Evolutionary conservation across 2,329 filamentous ascomycete species (phyloP), one percentile per base, ranked within the genome.

Genomic region (Nothophoma quercina): DNA sequence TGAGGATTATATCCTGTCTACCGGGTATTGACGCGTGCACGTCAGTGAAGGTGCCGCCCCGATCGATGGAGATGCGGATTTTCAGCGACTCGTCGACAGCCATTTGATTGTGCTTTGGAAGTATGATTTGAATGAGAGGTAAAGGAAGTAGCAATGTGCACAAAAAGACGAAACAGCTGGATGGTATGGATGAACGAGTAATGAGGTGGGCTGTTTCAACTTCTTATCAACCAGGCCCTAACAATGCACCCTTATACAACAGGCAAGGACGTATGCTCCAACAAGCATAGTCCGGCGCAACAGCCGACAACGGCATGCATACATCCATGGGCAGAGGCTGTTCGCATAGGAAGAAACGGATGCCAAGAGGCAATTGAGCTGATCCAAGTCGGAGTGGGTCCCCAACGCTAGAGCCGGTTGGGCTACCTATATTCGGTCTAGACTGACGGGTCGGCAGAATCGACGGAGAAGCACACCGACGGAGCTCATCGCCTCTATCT

Each of bases 1-100:
- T 70, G 33, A 70, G 44, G 34, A 69, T 56, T n/a, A 68, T 57
- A 34, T 68, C 63, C 19, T 61, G 55, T 60, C 61, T 35, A 16
- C 55, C 55, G 3, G 44, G 43, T 50, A 67, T 36, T 22, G 59
- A 69, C 33, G 63, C 69, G 30, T 67, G 38, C 19, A 59, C 51
- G 30, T 63, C 60, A 22, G 54, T 58, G 35, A 63, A 63, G 9
- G 60, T 63, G 26, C 60, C 60, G 10, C 60, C 60, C 16, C 60
- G 54, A 39, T 63, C 60, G 19, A 47, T 47, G 26, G 34, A 39
- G 10, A 47, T 47, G 19, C 44, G 44, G 12, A 47, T 32, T 12
- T 39, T 30, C 8, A 46, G 43, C 25, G 43, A 9, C 34, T 46
- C 34, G 9, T 39, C 43, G 26, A 39, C 43, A 30, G 43, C 43